Percentiles rank a stretch among this genome's conserved stretches.
Evolutionary conservation across 768 basidiomycete genomes (phyloP).

Genomic region (Gloeophyllum trabeum): DNA sequence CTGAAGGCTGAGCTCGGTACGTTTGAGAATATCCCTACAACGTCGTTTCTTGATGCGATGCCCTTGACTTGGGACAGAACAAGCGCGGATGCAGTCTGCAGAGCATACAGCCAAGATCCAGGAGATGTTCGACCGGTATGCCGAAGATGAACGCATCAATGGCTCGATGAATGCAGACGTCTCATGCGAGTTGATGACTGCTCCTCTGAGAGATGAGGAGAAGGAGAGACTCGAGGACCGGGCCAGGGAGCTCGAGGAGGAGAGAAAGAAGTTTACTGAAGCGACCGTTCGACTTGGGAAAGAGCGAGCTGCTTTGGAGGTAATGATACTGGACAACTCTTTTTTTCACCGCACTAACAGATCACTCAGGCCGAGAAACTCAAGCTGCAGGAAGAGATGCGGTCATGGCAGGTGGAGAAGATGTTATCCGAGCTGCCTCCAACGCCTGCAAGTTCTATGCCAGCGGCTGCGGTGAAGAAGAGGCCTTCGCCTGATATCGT

Average conservation of each 20-base stretch:
- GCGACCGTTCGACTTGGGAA: conserved; percentile 51
- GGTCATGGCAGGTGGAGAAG: conserved; percentile 57
- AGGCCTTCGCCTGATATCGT: conserved; percentile 5
- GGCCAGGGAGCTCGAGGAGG: conserved; percentile 47
- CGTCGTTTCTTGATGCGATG: conserved; percentile 1
- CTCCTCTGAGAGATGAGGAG: conserved; percentile 43
- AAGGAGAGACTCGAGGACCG: conserved; percentile 40
- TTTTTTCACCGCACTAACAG: conserved; percentile 3
- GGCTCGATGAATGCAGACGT: conserved; percentile 16
- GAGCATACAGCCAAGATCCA: conserved; percentile 28
- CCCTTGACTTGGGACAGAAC: conserved; percentile 20
- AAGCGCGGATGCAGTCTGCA: conserved; percentile 34
- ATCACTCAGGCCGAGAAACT: conserved; percentile 43
- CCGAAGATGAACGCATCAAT: conserved; percentile 25
- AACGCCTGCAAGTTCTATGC: conserved; percentile 13
- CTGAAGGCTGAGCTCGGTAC: conserved; percentile 52
- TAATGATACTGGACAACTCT: conserved; percentile 15
- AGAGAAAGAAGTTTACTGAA: conserved; percentile 53
- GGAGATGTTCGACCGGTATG: conserved; percentile 44
- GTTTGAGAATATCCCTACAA: conserved; percentile 8
- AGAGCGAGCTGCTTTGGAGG: conserved; percentile 60
- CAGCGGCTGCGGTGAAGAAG: not conserved
- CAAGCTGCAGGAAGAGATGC: conserved; percentile 55
- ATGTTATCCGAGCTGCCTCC: conserved; percentile 50
- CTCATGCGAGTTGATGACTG: conserved; percentile 41